phyloP scores from a whole-genome alignment of 371 early-diverging fungal species.

The Apophysomyces trapeziformis region DNA sequence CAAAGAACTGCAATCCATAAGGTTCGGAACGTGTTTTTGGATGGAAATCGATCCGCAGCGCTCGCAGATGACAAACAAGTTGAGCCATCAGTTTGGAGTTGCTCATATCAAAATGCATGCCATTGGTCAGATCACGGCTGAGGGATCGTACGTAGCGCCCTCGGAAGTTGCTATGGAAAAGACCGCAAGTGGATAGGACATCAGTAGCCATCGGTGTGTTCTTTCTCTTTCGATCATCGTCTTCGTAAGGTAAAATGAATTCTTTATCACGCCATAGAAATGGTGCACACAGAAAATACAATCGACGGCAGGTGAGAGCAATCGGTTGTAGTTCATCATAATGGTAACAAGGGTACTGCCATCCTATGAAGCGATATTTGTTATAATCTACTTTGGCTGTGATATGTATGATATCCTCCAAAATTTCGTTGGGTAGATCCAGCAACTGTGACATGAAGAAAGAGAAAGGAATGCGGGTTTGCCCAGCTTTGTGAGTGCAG shows the following conservation, averaged over 20 bases:
- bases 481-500: neutral
- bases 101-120: constrained; percentile 40
- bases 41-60: constrained; percentile 51
- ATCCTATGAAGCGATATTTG: constrained; percentile 36
- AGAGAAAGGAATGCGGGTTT: neutral
- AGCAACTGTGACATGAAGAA: constrained; percentile 20
- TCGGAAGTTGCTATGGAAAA: constrained; percentile 26
- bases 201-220: constrained; percentile 42
- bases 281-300: constrained; percentile 45
- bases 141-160: constrained; percentile 50
- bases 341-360: constrained; percentile 47
- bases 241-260: constrained; percentile 46
- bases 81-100: constrained; percentile 48
- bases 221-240: constrained; percentile 30
- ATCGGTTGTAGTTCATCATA: constrained; percentile 37
- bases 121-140: constrained; percentile 42
- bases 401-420: constrained; percentile 35
- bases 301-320: constrained; percentile 38
- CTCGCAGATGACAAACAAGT: constrained; percentile 40
- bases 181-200: constrained; percentile 31
- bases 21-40: constrained; percentile 39
- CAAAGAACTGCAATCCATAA: constrained; percentile 46
- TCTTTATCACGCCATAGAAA: constrained; percentile 55
- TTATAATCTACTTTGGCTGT: constrained; percentile 24
- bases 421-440: constrained; percentile 43